A percentile compares a stretch with the other conserved stretches of the same genome.
Evolutionary conservation across 352 stramenopile genomes (phyloP).

Genomic region (Globisporangium radiosum): DNA sequence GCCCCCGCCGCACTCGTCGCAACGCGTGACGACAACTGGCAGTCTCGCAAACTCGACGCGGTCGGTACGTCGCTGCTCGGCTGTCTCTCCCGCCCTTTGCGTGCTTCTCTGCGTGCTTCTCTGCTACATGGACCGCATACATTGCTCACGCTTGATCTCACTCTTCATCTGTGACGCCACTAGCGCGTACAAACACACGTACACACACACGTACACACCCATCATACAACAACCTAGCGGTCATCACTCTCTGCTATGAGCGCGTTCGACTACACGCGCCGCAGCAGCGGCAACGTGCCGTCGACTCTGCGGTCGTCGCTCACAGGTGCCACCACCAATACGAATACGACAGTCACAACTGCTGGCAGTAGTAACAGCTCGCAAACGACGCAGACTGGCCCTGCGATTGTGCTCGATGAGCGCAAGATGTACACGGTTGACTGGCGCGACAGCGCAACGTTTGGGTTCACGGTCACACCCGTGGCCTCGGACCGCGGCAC

Average conservation of each 20-base stretch:
- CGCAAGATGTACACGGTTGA: slow-evolving; percentile 73
- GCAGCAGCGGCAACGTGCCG: slow-evolving; percentile 1
- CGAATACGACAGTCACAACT: not conserved
- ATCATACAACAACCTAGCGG: no score
- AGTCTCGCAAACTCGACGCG: no score
- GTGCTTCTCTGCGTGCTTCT: no score
- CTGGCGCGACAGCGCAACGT: slow-evolving; percentile 50
- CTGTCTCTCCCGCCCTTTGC: no score
- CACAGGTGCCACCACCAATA: not conserved
- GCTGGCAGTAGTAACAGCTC: slow-evolving; percentile 10
- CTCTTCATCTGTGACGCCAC: not conserved
- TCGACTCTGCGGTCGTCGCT: not conserved
- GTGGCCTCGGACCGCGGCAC: slow-evolving; percentile 64
- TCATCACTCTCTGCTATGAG: no score
- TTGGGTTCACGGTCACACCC: slow-evolving; percentile 67
- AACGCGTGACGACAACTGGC: no score
- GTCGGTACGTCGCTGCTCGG: no score
- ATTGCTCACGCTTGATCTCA: no score
- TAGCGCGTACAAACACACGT: not conserved
- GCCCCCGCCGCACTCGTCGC: no score
- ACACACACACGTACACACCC: not conserved
- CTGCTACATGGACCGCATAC: no score
- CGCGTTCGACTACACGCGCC: not conserved
- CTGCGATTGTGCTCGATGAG: slow-evolving; percentile 48
- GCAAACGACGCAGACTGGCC: slow-evolving; percentile 8